Evolutionary conservation across 164 flowering plant genomes (phyloP).

Genomic region (Paratinospora sagittata): DNA sequence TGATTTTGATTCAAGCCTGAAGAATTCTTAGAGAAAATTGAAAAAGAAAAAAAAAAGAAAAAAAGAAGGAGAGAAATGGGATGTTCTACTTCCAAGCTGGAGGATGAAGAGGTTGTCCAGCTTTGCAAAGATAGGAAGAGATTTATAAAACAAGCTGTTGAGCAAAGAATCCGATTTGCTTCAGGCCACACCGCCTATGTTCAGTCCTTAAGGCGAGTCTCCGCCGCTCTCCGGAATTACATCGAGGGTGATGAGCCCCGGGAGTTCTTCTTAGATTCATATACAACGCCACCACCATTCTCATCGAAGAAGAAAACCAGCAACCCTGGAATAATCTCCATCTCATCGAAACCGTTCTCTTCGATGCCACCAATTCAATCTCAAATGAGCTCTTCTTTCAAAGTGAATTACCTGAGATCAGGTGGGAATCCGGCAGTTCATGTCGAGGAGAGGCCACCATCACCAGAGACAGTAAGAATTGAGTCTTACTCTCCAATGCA

Average conservation of each 20-base stretch:
- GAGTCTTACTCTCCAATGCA: slow-evolving; percentile 56
- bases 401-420: slow-evolving; percentile 51
- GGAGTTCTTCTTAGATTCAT: slow-evolving; percentile 53
- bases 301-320: slow-evolving; percentile 59
- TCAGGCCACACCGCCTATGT: slow-evolving; percentile 76
- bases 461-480: slow-evolving; percentile 65
- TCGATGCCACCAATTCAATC: slow-evolving; percentile 31
- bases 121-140: slow-evolving; percentile 80
- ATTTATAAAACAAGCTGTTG: slow-evolving; percentile 83
- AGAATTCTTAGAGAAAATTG: slow-evolving; percentile 26
- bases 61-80: slow-evolving; percentile 53
- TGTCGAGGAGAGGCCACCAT: slow-evolving; percentile 74
- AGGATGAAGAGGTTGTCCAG: slow-evolving; percentile 82
- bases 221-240: slow-evolving; percentile 73
- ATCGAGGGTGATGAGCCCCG: slow-evolving; percentile 75
- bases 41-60: no score
- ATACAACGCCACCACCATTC: slow-evolving; percentile 49
- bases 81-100: slow-evolving; percentile 83
- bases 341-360: slow-evolving; percentile 54
- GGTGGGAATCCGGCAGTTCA: slow-evolving; percentile 61
- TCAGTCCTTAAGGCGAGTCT: slow-evolving; percentile 68
- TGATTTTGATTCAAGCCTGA: slow-evolving; percentile 33
- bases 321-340: slow-evolving; percentile 49
- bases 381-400: slow-evolving; percentile 32
- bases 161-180: slow-evolving; percentile 66